Base-by-base conservation (phyloP, 1,284 basidiomycete genomes). In the Wallemia mellicola region DNA sequence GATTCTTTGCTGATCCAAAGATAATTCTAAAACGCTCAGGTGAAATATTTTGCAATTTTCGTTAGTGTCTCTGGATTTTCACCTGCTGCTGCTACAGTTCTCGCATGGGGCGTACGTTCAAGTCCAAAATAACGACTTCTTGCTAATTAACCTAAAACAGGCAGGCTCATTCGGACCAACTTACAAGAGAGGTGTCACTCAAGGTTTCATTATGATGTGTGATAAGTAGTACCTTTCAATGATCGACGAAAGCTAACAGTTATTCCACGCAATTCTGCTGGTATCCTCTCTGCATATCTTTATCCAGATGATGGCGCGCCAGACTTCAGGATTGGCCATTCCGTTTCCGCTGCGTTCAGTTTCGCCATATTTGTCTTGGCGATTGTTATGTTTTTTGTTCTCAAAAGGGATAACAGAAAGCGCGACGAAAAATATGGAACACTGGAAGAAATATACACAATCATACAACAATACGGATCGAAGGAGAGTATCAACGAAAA, bases 41-140 rank as follows among this genome's bases (percentile, higher is more conserved):
- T 60, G 1, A 32, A 60, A n/a, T 65, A 64, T 59, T 63, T 65
- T 25, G 54, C 60, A 9, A 30, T 64, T 19, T 65, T 64, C 61
- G 60, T 64, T 26, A 61, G 59, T 57, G 64, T 65, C 28, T 28
- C 32, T 17, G 64, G 63, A 1, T 60, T 64, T 14, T 28, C 60
- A 11, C 64, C 64, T 9, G 61, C 58, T 11, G 24, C 26, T 19
- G 25, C 5, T 3, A 24, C 15, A 9, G 55, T 57, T 17, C 14
- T 27, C 3, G 55, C 55, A 57, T 57, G 24, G 25, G 55, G 25
- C 27, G n/a, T n/a, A n/a, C n/a, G n/a, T n/a, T n/a, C n/a, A n/a
- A n/a, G n/a, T n/a, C n/a, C n/a, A n/a, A n/a, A n/a, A n/a, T n/a
- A n/a, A n/a, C n/a, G n/a, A n/a, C n/a, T n/a, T n/a, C n/a, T n/a